Evolutionary conservation across 306 rosid species (phyloP).

Genomic region (Glycine soja): DNA sequence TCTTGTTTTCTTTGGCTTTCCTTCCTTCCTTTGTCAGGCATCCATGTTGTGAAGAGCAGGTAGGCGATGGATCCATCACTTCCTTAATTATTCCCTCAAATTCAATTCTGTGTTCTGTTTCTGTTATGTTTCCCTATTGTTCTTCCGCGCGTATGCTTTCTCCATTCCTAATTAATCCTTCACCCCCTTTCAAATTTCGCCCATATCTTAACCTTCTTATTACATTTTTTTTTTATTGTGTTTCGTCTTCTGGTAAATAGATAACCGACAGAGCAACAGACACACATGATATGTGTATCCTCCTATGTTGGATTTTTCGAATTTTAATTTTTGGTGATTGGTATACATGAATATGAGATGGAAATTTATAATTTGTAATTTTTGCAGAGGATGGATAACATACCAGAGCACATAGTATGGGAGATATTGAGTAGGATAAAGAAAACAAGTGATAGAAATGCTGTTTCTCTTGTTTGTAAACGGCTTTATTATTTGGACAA

Average conservation of each 20-base stretch:
- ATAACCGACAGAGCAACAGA: not conserved
- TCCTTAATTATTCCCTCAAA: not conserved
- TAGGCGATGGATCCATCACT: too few relatives aligned
- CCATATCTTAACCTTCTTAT: slow-evolving; percentile 14
- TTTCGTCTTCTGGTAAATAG: not conserved
- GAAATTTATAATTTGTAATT: not conserved
- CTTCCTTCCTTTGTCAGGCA: too few relatives aligned
- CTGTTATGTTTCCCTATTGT: not conserved
- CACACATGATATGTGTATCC: not conserved
- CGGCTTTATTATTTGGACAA: slow-evolving; percentile 65
- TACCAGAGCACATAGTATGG: slow-evolving; percentile 87
- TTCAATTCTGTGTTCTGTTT: not conserved
- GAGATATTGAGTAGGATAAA: slow-evolving; percentile 74
- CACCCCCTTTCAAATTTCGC: not conserved
- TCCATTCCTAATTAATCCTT: slow-evolving; percentile 22
- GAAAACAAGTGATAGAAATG: slow-evolving; percentile 70
- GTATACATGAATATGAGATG: not conserved
- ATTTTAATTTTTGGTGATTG: not conserved
- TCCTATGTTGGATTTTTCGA: not conserved
- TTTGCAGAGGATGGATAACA: slow-evolving; percentile 61
- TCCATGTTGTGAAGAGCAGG: too few relatives aligned
- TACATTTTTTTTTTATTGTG: too few relatives aligned
- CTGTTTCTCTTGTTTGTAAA: slow-evolving; percentile 67
- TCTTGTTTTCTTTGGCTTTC: too few relatives aligned
- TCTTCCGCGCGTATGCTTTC: not conserved